Percentiles rank a stretch among this genome's conserved stretches.
phyloP scores from a whole-genome alignment of 306 rosid genomes.

The Cucurbita moschata region DNA sequence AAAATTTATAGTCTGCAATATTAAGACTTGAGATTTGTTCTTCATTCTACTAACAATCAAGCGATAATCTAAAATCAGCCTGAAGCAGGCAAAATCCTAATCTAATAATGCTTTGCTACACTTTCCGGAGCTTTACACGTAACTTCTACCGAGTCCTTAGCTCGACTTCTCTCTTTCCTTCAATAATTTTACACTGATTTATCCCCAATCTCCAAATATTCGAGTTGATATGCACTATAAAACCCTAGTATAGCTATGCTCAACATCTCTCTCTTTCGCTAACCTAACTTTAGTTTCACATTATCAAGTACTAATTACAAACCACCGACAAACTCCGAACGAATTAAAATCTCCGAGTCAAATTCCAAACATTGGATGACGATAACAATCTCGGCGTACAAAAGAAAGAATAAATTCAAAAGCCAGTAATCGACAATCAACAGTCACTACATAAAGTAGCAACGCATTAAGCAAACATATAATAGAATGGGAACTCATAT shows the following conservation, averaged over 20 bases:
- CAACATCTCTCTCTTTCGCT: not conserved
- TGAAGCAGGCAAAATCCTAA: not conserved
- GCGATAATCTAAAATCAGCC: not conserved
- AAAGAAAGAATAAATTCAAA: not conserved
- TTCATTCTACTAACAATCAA: not conserved
- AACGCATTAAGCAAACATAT: not conserved
- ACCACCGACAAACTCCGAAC: not conserved
- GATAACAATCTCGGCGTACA: not conserved
- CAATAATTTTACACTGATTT: not conserved
- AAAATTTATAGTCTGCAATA: not conserved
- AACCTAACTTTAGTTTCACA: not conserved
- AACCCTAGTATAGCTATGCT: not conserved
- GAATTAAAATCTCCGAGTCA: not conserved
- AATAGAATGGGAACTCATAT: not conserved
- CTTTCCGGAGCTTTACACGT: not conserved
- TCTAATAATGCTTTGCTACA: not conserved
- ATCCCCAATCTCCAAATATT: not conserved
- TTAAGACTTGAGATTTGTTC: not conserved
- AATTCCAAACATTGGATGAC: not conserved
- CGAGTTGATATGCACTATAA: not conserved
- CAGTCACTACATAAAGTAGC: not conserved
- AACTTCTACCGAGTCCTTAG: not conserved
- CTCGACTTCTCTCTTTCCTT: not conserved
- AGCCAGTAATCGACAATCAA: not conserved
- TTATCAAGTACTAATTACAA: not conserved